Evolutionary conservation across 345 rosid species (phyloP).

Genomic region (Hibiscus tridactylites): DNA sequence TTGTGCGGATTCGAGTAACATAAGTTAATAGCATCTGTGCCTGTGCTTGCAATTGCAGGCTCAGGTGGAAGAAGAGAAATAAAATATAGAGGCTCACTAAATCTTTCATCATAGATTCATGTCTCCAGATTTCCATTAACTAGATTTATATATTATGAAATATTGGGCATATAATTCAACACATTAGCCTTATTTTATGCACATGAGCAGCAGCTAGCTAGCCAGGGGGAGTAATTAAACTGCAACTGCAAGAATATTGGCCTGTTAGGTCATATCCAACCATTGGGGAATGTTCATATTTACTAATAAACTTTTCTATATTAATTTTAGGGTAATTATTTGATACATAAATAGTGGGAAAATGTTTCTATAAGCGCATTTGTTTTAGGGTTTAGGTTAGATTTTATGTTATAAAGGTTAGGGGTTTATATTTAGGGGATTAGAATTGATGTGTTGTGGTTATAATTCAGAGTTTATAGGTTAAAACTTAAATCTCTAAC

Average conservation of each 20-base stretch:
- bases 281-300: not conserved
- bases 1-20: not conserved
- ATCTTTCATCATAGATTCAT: not conserved
- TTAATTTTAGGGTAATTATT: no score
- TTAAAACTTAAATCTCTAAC: no score
- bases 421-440: no score
- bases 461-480: no score
- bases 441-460: no score
- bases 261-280: not conserved
- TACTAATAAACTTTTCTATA: not conserved
- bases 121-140: not conserved
- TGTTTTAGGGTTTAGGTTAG: no score
- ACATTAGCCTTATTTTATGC: slow-evolving; percentile 3
- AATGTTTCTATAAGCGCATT: no score
- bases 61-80: not conserved
- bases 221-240: not conserved
- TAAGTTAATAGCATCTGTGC: not conserved
- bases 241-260: not conserved
- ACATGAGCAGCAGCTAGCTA: not conserved
- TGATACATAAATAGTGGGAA: no score
- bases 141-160: not conserved
- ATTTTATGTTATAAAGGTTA: no score
- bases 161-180: slow-evolving; percentile 3
- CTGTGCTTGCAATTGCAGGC: not conserved
- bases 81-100: not conserved